phyloP scores from a whole-genome alignment of 805 yeast species.

The Lipomyces orientalis region DNA sequence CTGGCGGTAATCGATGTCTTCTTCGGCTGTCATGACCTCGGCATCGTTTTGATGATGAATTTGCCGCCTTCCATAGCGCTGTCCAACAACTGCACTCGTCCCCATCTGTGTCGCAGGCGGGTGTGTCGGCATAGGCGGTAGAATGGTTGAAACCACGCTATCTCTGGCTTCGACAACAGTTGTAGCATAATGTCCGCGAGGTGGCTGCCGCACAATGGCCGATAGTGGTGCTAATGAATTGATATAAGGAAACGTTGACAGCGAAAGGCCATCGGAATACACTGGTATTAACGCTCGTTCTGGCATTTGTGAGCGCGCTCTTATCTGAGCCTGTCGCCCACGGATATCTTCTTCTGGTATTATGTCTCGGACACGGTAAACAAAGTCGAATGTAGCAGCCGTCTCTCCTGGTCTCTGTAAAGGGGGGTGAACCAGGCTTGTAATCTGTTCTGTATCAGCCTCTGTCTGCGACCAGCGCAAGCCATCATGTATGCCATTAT shows the following conservation, averaged over 20 bases:
- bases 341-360: constrained; percentile 20
- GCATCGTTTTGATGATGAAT: background rate
- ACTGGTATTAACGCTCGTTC: constrained; percentile 39
- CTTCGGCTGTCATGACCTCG: background rate
- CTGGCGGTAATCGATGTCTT: background rate
- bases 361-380: constrained; percentile 25
- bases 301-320: constrained; percentile 12
- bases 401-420: constrained; percentile 1
- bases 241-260: constrained; percentile 42
- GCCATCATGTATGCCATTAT: background rate
- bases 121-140: constrained; percentile 30
- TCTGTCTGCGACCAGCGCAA: constrained; percentile 7
- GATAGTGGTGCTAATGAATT: constrained; percentile 42
- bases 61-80: constrained; percentile 5
- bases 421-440: constrained; percentile 24
- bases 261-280: constrained; percentile 38
- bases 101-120: constrained; percentile 1
- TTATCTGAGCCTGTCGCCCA: background rate
- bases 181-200: constrained; percentile 31
- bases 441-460: background rate
- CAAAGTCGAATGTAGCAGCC: constrained; percentile 14
- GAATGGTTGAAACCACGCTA: constrained; percentile 14
- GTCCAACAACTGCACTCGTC: constrained; percentile 7
- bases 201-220: constrained; percentile 29
- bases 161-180: constrained; percentile 13